Evolutionary conservation across 345 rosid species (phyloP).

Genomic region (Raphanus sativus): DNA sequence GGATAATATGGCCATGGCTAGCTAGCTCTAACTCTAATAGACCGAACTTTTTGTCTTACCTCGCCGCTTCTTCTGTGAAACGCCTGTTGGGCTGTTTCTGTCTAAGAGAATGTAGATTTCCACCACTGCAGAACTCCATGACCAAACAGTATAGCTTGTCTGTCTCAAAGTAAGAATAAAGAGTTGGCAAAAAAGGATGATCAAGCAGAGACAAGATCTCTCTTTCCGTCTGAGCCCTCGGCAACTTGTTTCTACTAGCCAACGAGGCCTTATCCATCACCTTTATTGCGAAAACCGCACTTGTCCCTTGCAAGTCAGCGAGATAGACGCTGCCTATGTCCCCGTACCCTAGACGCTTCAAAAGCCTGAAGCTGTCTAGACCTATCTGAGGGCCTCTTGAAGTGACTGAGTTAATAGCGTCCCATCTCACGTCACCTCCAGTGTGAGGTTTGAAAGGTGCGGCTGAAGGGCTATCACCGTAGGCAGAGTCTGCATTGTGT

Average conservation of each 20-base stretch:
- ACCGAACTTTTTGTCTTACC: slow-evolving; percentile 36
- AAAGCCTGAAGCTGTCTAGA: slow-evolving; percentile 69
- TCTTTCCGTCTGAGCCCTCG: slow-evolving; percentile 66
- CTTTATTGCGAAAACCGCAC: slow-evolving; percentile 73
- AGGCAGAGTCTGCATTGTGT: slow-evolving; percentile 31
- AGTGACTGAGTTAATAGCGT: slow-evolving; percentile 56
- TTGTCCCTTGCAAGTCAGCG: slow-evolving; percentile 72
- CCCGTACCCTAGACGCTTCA: slow-evolving; percentile 85
- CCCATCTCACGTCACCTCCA: slow-evolving; percentile 86
- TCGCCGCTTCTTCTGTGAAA: slow-evolving; percentile 70
- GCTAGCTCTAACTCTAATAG: background rate
- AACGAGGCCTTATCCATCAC: slow-evolving; percentile 85
- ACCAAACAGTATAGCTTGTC: slow-evolving; percentile 68
- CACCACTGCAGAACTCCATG: slow-evolving; percentile 83
- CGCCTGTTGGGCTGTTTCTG: slow-evolving; percentile 67
- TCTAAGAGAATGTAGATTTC: slow-evolving; percentile 76
- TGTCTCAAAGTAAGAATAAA: slow-evolving; percentile 70
- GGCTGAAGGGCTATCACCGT: slow-evolving; percentile 47
- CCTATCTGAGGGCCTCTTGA: slow-evolving; percentile 57
- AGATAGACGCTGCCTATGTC: slow-evolving; percentile 86
- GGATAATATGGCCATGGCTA: background rate
- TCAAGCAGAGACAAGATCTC: slow-evolving; percentile 67
- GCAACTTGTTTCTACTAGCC: slow-evolving; percentile 80
- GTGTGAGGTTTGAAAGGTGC: slow-evolving; percentile 76
- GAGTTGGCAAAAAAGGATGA: slow-evolving; percentile 71